Conservation (phyloP, 1,284 basidiomycete genomes). For the Athelia sp. region DNA sequence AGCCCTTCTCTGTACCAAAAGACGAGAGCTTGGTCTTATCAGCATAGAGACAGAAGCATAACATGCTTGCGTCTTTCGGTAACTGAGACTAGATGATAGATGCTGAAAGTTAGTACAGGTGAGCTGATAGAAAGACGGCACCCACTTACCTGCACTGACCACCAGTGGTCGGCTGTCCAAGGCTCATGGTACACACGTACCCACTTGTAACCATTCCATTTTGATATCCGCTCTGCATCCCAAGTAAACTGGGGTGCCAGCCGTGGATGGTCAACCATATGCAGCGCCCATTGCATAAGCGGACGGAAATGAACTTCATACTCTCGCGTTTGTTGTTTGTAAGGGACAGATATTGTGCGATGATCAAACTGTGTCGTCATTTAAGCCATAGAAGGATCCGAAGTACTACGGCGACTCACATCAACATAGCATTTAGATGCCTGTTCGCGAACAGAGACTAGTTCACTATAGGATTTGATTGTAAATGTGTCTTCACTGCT, state of each 20-base stretch:
- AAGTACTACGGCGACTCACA: background rate
- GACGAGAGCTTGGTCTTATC: constrained; percentile 40
- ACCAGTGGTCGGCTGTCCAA: constrained; percentile 22
- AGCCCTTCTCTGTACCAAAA: constrained; percentile 36
- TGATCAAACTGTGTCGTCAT: constrained; percentile 14
- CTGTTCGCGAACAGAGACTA: background rate
- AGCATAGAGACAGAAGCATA: constrained; percentile 32
- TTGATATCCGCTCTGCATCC: constrained; percentile 19
- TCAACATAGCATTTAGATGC: background rate
- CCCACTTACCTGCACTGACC: constrained; percentile 24
- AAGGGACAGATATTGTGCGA: constrained; percentile 10
- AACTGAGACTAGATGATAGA: constrained; percentile 11
- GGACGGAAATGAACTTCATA: constrained; percentile 14
- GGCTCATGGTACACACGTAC: constrained; percentile 28
- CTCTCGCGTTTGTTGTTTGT: constrained; percentile 9
- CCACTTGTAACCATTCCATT: constrained; percentile 22
- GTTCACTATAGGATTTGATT: background rate
- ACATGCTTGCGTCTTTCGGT: constrained; percentile 15
- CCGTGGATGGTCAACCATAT: constrained; percentile 11
- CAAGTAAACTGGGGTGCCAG: constrained; percentile 16
- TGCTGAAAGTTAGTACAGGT: background rate
- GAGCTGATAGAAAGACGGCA: background rate
- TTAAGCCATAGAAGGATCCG: background rate
- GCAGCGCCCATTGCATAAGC: constrained; percentile 16
- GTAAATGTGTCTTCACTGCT: background rate